Conservation (phyloP, 129 eudicot genomes). For the Chrysanthemum lavandulifolium region DNA sequence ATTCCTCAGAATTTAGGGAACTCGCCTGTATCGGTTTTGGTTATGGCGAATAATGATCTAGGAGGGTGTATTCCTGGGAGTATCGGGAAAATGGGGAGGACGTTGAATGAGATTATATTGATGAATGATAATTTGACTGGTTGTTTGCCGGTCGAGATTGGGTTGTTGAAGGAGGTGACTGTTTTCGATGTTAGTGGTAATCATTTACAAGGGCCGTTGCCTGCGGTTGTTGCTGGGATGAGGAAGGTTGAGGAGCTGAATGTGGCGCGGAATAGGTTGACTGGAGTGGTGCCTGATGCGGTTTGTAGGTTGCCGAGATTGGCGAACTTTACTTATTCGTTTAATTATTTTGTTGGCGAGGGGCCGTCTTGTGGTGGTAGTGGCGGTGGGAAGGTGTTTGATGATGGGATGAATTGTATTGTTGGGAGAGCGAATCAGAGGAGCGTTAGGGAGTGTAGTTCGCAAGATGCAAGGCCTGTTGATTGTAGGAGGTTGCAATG, state of each 20-base stretch:
- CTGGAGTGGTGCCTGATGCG: constrained; percentile 60
- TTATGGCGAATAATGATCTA: constrained; percentile 60
- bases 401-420: constrained; percentile 67
- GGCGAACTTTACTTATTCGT: constrained; percentile 67
- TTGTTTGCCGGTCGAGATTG: constrained; percentile 68
- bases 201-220: constrained; percentile 49
- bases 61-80: constrained; percentile 71
- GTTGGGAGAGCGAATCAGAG: constrained; percentile 47
- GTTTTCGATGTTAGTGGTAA: constrained; percentile 73
- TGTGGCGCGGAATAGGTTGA: constrained; percentile 60
- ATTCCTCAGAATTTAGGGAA: constrained; percentile 62
- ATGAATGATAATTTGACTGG: constrained; percentile 48
- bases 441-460: constrained; percentile 45
- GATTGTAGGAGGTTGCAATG: constrained; percentile 46
- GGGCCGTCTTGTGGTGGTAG: constrained; percentile 37
- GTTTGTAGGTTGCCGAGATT: constrained; percentile 68
- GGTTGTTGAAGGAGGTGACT: constrained; percentile 46
- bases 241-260: constrained; percentile 68
- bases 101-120: constrained; percentile 56
- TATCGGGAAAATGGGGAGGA: constrained; percentile 55
- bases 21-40: constrained; percentile 70
- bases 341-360: constrained; percentile 53
- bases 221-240: constrained; percentile 52
- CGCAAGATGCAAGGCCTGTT: constrained; percentile 49
- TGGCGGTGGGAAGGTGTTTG: constrained; percentile 41